Conservation (phyloP, 179 eudicot genomes). For the Corrigiola litoralis region DNA sequence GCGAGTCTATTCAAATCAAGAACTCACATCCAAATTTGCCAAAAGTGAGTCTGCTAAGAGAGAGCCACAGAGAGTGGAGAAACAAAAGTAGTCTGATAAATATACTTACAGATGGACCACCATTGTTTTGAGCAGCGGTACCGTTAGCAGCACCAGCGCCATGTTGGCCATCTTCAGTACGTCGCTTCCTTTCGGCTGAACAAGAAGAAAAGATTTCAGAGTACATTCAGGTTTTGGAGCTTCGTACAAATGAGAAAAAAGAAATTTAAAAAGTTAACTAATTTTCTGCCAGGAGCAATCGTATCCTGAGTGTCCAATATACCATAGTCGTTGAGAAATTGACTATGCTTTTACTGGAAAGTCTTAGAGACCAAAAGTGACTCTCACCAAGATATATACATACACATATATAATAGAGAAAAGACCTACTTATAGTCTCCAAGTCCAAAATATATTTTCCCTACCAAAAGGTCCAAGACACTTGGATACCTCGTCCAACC, state of each 20-base stretch:
- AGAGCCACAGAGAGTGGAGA: no score
- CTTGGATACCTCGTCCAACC: no score
- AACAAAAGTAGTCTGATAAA: slow-evolving; percentile 1
- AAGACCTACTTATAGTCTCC: no score
- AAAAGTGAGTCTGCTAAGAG: background rate
- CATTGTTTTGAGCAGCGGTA: slow-evolving; percentile 56
- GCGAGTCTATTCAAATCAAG: no score
- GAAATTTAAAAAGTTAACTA: background rate
- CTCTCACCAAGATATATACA: background rate
- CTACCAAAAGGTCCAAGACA: no score
- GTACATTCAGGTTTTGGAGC: background rate
- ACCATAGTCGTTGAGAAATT: background rate
- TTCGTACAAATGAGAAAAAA: background rate
- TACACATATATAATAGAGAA: no score
- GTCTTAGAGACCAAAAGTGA: background rate
- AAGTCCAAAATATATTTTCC: no score
- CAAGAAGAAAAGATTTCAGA: slow-evolving; percentile 9
- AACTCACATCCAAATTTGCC: background rate
- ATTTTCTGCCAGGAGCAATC: background rate
- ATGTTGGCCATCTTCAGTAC: slow-evolving; percentile 49
- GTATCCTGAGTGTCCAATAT: background rate
- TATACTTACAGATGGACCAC: slow-evolving; percentile 68
- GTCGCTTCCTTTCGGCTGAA: slow-evolving; percentile 70
- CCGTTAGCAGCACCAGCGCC: slow-evolving; percentile 44
- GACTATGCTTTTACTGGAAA: no score